Evolutionary conservation across 2,329 filamentous ascomycete species (phyloP).

Genomic region (Cladosporium colombiae): DNA sequence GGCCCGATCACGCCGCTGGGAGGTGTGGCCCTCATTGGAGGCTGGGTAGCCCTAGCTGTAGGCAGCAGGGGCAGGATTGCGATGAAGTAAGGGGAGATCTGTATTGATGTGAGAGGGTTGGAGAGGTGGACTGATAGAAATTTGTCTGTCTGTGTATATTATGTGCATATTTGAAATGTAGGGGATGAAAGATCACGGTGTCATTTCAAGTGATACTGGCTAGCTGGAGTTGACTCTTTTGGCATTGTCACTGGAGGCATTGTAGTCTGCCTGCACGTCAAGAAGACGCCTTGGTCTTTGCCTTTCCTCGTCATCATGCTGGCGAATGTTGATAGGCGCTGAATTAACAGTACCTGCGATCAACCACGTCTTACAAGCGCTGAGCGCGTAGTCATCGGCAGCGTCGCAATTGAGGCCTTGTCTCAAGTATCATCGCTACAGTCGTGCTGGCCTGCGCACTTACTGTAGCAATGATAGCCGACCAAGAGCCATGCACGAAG

Average conservation of each 20-base stretch:
- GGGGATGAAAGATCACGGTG: background rate
- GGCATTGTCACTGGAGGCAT: background rate
- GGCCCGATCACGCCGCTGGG: constrained; percentile 68
- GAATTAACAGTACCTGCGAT: background rate
- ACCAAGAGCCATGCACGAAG: background rate
- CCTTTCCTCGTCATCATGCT: background rate
- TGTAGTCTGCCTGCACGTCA: background rate
- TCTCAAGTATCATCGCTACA: background rate
- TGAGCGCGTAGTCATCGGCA: background rate
- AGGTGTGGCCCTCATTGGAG: constrained; percentile 64
- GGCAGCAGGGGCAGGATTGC: constrained; percentile 36
- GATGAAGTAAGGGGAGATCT: background rate
- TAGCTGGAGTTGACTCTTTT: background rate
- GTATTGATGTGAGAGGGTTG: background rate
- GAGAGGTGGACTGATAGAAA: background rate
- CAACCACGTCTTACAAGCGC: background rate
- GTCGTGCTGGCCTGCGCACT: background rate
- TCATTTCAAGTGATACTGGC: background rate
- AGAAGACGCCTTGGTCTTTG: background rate
- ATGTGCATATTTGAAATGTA: background rate
- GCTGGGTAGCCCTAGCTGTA: constrained; percentile 57
- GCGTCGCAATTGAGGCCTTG: background rate
- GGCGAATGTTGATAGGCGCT: background rate
- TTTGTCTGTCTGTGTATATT: background rate
- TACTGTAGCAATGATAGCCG: background rate